Evolutionary conservation across 495 filamentous ascomycete species (phyloP).

Genomic region (Penicillium salamii): DNA sequence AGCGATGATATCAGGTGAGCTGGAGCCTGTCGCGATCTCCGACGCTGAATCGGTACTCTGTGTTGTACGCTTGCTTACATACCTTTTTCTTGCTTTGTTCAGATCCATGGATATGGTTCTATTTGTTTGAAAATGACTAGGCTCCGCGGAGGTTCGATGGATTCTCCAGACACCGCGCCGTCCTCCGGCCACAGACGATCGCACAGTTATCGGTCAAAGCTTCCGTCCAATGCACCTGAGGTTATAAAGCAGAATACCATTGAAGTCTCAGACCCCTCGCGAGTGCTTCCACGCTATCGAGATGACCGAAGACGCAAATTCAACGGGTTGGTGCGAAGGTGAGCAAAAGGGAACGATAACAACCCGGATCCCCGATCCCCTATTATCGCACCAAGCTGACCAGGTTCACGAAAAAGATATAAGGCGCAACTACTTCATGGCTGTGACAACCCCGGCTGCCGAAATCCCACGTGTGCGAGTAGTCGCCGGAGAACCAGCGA

Average conservation of each 20-base stretch:
- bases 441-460: constrained; percentile 67
- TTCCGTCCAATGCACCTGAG: constrained; percentile 49
- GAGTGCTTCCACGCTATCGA: constrained; percentile 46
- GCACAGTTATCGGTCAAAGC: constrained; percentile 37
- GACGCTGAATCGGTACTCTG: not conserved
- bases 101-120: constrained; percentile 27
- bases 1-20: constrained; percentile 26
- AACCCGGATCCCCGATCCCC: constrained; percentile 4
- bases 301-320: constrained; percentile 52
- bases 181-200: constrained; percentile 26
- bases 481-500: constrained; percentile 64
- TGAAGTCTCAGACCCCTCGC: constrained; percentile 42
- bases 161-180: constrained; percentile 31
- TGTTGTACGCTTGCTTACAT: not conserved
- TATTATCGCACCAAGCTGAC: constrained; percentile 5
- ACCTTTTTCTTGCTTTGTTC: not conserved
- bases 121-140: constrained; percentile 38
- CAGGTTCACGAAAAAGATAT: constrained; percentile 52
- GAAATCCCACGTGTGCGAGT: constrained; percentile 76
- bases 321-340: constrained; percentile 52
- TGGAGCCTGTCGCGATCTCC: constrained; percentile 3
- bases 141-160: constrained; percentile 46
- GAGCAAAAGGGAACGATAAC: constrained; percentile 19
- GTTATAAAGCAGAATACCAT: constrained; percentile 49
- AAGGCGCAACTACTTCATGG: constrained; percentile 81